phyloP scores from a whole-genome alignment of 306 rosid species.

The Macrotyloma uniflorum region DNA sequence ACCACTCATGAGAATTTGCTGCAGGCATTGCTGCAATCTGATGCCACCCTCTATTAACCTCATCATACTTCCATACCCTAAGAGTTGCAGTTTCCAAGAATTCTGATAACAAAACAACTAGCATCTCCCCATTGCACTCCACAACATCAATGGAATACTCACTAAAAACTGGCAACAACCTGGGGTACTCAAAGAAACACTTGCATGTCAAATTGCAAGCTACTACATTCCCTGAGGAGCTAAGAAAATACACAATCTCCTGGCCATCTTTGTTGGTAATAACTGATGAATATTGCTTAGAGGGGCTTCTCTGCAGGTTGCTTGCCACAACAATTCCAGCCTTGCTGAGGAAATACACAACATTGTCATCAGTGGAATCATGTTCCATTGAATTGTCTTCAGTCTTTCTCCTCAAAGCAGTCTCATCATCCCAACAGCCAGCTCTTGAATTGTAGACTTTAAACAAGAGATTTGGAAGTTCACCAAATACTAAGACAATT shows the following conservation, averaged over 20 bases:
- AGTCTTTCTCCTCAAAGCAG: conserved; percentile 46
- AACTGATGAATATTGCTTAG: conserved; percentile 83
- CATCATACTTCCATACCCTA: conserved; percentile 73
- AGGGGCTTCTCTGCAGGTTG: conserved; percentile 84
- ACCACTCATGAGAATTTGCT: conserved; percentile 78
- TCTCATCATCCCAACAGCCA: conserved; percentile 64
- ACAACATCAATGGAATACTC: conserved; percentile 88
- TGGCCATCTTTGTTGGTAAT: conserved; percentile 54
- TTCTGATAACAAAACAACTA: conserved; percentile 75
- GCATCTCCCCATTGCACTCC: conserved; percentile 77
- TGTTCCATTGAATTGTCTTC: conserved; percentile 40
- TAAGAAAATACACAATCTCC: conserved; percentile 67
- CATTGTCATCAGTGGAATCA: conserved; percentile 59
- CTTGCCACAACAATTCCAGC: conserved; percentile 78
- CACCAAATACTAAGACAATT: conserved; percentile 68
- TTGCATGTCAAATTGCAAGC: conserved; percentile 65
- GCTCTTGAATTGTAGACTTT: conserved; percentile 54
- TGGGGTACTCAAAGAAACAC: conserved; percentile 68
- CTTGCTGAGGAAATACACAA: conserved; percentile 72
- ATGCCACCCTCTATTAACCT: conserved; percentile 57
- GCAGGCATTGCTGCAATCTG: conserved; percentile 84
- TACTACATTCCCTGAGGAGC: conserved; percentile 72
- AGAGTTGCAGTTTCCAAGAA: conserved; percentile 71
- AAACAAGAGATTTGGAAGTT: conserved; percentile 62
- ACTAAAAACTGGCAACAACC: conserved; percentile 67